Conservation (phyloP, 768 basidiomycete genomes). For the Favolaschia claudopus region DNA sequence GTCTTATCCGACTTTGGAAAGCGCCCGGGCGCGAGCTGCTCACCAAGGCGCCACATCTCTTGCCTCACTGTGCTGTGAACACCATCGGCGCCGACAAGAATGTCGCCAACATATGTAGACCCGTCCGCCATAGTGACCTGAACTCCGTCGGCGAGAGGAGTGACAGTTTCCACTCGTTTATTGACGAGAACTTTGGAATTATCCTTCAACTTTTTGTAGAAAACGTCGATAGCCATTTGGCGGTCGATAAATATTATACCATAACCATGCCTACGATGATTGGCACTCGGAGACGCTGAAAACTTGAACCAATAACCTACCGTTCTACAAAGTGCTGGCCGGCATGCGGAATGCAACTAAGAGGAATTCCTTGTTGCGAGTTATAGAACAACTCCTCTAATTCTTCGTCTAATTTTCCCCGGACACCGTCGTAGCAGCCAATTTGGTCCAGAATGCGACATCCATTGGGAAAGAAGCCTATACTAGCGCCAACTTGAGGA, state of each 20-base stretch:
- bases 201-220: neutral
- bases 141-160: neutral
- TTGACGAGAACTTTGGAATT: slow-evolving; percentile 7
- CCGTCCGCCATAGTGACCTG: slow-evolving; percentile 1
- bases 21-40: neutral
- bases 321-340: slow-evolving; percentile 6
- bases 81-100: slow-evolving; percentile 5
- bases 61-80: slow-evolving; percentile 2
- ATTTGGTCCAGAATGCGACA: slow-evolving; percentile 10
- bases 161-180: neutral
- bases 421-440: slow-evolving; percentile 8
- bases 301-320: neutral
- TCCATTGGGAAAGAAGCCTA: slow-evolving; percentile 12
- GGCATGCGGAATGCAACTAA: neutral
- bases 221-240: slow-evolving; percentile 9
- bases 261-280: neutral
- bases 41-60: slow-evolving; percentile 7
- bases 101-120: neutral
- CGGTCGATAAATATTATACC: slow-evolving; percentile 9
- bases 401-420: slow-evolving; percentile 1
- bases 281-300: neutral
- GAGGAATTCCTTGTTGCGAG: neutral
- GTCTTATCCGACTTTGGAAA: neutral
- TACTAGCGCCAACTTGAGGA: slow-evolving; percentile 14
- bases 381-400: neutral